Evolutionary conservation across 352 stramenopile species (phyloP).

Genomic region (Bremia lactucae): DNA sequence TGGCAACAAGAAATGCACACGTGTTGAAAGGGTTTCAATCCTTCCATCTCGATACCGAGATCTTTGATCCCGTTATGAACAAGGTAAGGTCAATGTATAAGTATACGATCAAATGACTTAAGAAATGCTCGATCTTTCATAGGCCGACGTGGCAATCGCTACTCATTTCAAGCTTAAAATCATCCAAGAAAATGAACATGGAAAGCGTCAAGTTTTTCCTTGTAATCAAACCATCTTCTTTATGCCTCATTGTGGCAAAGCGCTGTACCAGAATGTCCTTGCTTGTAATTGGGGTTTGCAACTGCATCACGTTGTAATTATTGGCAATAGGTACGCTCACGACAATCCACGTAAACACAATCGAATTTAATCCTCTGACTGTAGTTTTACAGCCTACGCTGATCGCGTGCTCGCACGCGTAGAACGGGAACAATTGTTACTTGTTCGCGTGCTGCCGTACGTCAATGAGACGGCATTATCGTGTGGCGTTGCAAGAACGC

Average conservation of each 20-base stretch:
- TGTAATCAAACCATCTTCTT: conserved; percentile 74
- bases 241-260: conserved; percentile 86
- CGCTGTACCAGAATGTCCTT: conserved; percentile 86
- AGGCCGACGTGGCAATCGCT: conserved; percentile 54
- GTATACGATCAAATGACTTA: not conserved
- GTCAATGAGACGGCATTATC: conserved; percentile 33
- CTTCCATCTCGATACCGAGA: conserved; percentile 17
- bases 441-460: conserved; percentile 43
- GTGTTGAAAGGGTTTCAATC: not conserved
- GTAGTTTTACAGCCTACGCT: conserved; percentile 74
- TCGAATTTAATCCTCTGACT: not conserved
- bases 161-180: conserved; percentile 29
- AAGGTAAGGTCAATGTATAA: conserved; percentile 20
- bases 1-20: not conserved
- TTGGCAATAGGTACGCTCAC: conserved; percentile 69
- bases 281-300: conserved; percentile 57
- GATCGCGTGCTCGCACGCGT: conserved; percentile 43
- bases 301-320: conserved; percentile 43
- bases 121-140: not conserved
- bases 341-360: not conserved
- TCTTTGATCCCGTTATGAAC: conserved; percentile 80
- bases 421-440: conserved; percentile 30
- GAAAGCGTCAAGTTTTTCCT: conserved; percentile 29
- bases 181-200: conserved; percentile 58
- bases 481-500: conserved; percentile 26